phyloP scores from a whole-genome alignment of 768 basidiomycete species.

The Pisolithus tinctorius region DNA sequence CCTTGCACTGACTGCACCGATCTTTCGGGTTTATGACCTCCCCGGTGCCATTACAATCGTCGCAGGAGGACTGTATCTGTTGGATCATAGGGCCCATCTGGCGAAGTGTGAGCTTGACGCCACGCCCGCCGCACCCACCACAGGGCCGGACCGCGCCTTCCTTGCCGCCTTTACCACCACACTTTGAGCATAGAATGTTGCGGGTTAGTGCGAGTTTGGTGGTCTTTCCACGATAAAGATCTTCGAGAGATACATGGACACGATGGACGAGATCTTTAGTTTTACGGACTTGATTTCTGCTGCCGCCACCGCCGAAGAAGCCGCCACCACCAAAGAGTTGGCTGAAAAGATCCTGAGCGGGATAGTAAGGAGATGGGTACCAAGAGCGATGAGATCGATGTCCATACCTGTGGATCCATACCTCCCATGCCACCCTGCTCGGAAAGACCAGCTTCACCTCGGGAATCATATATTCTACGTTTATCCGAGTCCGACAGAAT shows the following conservation, averaged over 20 bases:
- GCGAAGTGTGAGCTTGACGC: constrained; percentile 83
- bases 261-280: constrained; percentile 98
- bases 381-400: not conserved
- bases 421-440: constrained; percentile 88
- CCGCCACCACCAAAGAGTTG: constrained; percentile 88
- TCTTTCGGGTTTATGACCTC: constrained; percentile 94
- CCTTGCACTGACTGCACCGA: constrained; percentile 87
- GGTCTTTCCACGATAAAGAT: constrained; percentile 98
- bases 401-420: constrained; percentile 88
- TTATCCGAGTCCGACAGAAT: constrained; percentile 85
- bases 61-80: constrained; percentile 93
- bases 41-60: constrained; percentile 90
- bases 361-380: not conserved
- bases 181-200: constrained; percentile 88
- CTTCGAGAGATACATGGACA: constrained; percentile 93
- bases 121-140: constrained; percentile 75
- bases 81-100: constrained; percentile 99
- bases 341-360: constrained; percentile 81
- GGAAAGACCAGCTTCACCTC: constrained; percentile 86
- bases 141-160: constrained; percentile 89
- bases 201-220: constrained; percentile 96
- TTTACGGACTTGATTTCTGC: constrained; percentile 73
- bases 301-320: constrained; percentile 65
- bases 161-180: constrained; percentile 95
- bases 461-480: constrained; percentile 76